A percentile compares a stretch with the other conserved stretches of the same genome.
These are phyloP conservation scores for Sungouiozyma ichnusensis DNA, from an alignment of 805 yeast genomes.

Conservation along the genomic window DNA sequence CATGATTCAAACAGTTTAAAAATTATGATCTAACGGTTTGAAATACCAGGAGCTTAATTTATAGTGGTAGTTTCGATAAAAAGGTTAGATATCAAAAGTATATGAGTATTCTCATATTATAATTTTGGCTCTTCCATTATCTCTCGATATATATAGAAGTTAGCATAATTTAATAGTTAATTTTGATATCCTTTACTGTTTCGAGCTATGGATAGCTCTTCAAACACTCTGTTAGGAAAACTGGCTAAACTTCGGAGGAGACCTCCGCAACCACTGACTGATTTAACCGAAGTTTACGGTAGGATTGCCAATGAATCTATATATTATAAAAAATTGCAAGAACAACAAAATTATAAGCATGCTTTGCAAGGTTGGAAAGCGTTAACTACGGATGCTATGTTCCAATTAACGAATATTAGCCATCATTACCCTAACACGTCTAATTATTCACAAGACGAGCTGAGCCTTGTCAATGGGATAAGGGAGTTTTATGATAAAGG, in stretches of 20 bases:
- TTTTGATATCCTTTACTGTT: too few species aligned
- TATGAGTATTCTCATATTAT: background rate
- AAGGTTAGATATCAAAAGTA: too few species aligned
- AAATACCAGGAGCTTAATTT: too few species aligned
- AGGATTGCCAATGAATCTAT: constrained; percentile 52
- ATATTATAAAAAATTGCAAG: constrained; percentile 48
- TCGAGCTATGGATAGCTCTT: constrained; percentile 6
- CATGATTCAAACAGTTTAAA: background rate
- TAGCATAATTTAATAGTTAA: background rate
- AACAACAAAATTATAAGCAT: constrained; percentile 38
- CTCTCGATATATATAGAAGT: background rate
- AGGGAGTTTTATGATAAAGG: constrained; percentile 31
- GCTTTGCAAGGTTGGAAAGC: constrained; percentile 68
- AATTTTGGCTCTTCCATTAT: background rate
- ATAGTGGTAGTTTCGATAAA: too few species aligned
- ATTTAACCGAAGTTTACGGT: constrained; percentile 48
- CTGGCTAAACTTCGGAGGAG: constrained; percentile 35
- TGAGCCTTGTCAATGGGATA: constrained; percentile 32
- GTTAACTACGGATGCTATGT: constrained; percentile 50
- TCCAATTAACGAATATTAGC: constrained; percentile 44
- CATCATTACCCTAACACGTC: constrained; percentile 27
- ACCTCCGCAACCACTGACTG: constrained; percentile 51
- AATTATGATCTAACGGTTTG: too few species aligned
- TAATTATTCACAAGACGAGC: constrained; percentile 36
- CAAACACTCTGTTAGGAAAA: constrained; percentile 9